Conservation (phyloP, 1,284 basidiomycete species). For the Pseudozyma sp. region DNA sequence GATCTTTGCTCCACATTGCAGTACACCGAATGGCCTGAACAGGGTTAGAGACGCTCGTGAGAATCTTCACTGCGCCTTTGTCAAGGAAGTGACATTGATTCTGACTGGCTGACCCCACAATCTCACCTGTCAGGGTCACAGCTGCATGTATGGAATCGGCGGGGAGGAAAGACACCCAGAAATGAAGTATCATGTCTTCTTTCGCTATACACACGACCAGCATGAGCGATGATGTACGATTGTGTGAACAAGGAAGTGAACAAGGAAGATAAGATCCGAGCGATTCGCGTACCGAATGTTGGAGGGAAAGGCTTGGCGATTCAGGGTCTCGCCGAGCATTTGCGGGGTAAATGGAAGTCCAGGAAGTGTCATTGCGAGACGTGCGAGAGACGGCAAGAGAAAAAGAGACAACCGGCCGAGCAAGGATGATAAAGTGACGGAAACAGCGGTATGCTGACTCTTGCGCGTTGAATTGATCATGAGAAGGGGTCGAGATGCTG, state of each 20-base stretch:
- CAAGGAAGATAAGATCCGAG: conserved; percentile 1
- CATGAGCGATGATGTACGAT: neutral
- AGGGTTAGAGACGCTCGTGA: too few species aligned
- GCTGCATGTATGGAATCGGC: conserved; percentile 1
- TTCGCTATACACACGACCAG: neutral
- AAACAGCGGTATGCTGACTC: conserved; percentile 15
- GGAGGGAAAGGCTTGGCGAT: conserved; percentile 15
- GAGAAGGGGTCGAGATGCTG: too few species aligned
- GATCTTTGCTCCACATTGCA: too few species aligned
- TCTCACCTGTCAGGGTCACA: too few species aligned
- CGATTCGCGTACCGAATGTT: too few species aligned
- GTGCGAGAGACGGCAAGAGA: neutral
- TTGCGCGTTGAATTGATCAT: neutral
- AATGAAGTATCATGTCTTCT: neutral
- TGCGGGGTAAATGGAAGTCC: neutral
- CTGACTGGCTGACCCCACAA: too few species aligned
- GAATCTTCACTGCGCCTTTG: too few species aligned
- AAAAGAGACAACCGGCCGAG: conserved; percentile 11
- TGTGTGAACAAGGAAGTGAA: neutral
- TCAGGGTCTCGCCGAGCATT: conserved; percentile 7
- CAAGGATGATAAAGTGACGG: conserved; percentile 1
- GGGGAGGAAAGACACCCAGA: neutral
- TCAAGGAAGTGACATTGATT: too few species aligned
- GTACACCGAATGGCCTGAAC: too few species aligned
- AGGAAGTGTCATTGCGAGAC: neutral